Percentiles rank a stretch among this genome's conserved stretches.
Evolutionary conservation across 2,329 filamentous ascomycete genomes (phyloP).

Genomic region (Aspergillus japonicus): DNA sequence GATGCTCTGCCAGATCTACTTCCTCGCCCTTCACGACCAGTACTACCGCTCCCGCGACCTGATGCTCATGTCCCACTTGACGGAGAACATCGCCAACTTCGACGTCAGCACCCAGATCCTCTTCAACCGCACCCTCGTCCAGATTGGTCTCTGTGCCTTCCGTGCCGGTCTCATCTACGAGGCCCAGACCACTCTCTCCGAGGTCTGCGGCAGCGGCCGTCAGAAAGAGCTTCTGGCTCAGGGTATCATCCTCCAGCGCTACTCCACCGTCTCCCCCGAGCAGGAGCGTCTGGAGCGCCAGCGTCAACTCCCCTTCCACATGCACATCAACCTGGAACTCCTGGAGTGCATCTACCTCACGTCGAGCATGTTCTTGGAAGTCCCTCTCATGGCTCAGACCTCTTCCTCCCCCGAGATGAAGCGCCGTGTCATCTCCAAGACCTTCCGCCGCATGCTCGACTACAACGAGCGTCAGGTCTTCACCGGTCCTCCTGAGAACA

Average conservation of each 20-base stretch:
- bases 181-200: constrained; percentile 93
- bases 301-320: constrained; percentile 97
- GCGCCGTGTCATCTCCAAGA: constrained; percentile 98
- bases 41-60: constrained; percentile 98
- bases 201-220: constrained; percentile 94
- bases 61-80: constrained; percentile 99
- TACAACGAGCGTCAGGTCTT: constrained; percentile 99
- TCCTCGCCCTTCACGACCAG: constrained; percentile 92
- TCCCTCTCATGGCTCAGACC: constrained; percentile 92
- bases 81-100: constrained; percentile 95
- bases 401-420: constrained; percentile 95
- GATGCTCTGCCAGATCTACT: constrained; percentile 99
- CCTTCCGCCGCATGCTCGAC: constrained; percentile 97
- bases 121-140: constrained; percentile 96
- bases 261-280: constrained; percentile 92
- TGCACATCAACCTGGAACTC: constrained; percentile 99
- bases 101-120: constrained; percentile 97
- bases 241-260: constrained; percentile 97
- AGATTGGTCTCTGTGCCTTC: constrained; percentile 98
- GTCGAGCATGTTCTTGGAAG: constrained; percentile 98
- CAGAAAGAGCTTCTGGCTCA: constrained; percentile 98
- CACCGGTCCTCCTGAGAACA: constrained; percentile 97
- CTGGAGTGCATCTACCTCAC: constrained; percentile 98
- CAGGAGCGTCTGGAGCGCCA: constrained; percentile 97
- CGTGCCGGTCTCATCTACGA: constrained; percentile 95